Conservation (phyloP, 257 asterid species). For the Penstemon eatonii region DNA sequence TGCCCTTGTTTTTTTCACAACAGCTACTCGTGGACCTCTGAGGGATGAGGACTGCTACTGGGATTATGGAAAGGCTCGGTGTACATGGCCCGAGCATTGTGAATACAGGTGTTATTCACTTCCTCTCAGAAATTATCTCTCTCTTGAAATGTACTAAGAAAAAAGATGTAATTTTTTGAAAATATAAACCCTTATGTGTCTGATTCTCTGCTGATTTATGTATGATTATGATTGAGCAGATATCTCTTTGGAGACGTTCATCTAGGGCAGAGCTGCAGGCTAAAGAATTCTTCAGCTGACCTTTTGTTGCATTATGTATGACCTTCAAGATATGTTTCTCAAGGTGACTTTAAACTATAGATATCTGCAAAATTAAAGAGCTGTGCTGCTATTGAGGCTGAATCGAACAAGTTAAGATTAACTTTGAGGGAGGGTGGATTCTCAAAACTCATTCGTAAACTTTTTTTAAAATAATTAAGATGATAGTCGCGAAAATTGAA, state of each 20-base stretch:
- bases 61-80: slow-evolving; percentile 98
- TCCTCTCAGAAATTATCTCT: slow-evolving; percentile 13
- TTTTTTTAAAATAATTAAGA: not conserved
- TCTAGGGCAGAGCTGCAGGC: slow-evolving; percentile 97
- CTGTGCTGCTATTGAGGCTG: not conserved
- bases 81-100: slow-evolving; percentile 94
- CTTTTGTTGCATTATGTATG: slow-evolving; percentile 72
- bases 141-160: slow-evolving; percentile 5
- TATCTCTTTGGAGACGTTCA: slow-evolving; percentile 92
- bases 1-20: slow-evolving; percentile 20
- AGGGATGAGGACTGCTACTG: slow-evolving; percentile 97
- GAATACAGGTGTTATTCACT: slow-evolving; percentile 72
- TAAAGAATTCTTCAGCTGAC: slow-evolving; percentile 72
- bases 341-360: slow-evolving; percentile 30
- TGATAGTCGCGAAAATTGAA: not conserved
- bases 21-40: slow-evolving; percentile 93
- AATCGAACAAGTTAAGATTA: not conserved
- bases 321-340: slow-evolving; percentile 26
- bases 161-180: slow-evolving; percentile 10
- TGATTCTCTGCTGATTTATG: slow-evolving; percentile 15
- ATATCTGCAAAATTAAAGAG: slow-evolving; percentile 11
- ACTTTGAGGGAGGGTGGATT: not conserved
- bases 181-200: slow-evolving; percentile 7
- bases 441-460: not conserved
- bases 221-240: slow-evolving; percentile 41